Base-by-base conservation (phyloP, 1,284 basidiomycete genomes). In the Ustilago curta region DNA sequence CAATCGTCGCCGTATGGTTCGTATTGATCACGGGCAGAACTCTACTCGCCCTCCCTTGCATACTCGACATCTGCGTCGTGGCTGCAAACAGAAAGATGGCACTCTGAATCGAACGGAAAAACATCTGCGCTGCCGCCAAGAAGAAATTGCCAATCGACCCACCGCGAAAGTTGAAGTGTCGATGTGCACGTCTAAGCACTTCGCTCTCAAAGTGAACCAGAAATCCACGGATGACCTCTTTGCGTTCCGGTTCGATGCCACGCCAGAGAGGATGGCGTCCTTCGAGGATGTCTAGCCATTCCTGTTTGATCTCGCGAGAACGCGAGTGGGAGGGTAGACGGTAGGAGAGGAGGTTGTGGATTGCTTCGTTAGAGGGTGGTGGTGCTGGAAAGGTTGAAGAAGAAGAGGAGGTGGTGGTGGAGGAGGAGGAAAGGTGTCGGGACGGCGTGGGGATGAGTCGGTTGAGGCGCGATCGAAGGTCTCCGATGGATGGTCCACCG, bases 61-160 rank as follows among this genome's bases (percentile, higher is more conserved):
- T 54, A 2, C 56, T 57, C 9, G 84, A 83, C 6, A 88, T 87
- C 12, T 91, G 92, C 0, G 95, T 95, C 60, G 97, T 92, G 0
- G 93, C 93, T 21, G 94, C 92, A 84, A 99, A 97, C 42, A 98
- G 87, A 85, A 97, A 99, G 76, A 99, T 95, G 11, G 95, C 94
- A 4, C 94, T 95, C 21, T 95, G 85, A 3, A 86, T 82, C 43
- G 77, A 81, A 8, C 77, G 62, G 42, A 82, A 81, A 51, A 81
- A 83, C 37, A 70, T 80, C 37, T 79, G 80, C 12, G 83, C 83
- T 2, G 83, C 78, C 14, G 76, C 64, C 3, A 81, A 63, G 68
- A 82, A 80, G 32, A 78, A 83, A 71, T 83, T 83, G 31, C 81
- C 82, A 5, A 84, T 81, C 23, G 70, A 74, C 0, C 75, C 80